Base-by-base conservation (phyloP, 192 early-diverging fungal genomes). In the Allomyces macrogynus region DNA sequence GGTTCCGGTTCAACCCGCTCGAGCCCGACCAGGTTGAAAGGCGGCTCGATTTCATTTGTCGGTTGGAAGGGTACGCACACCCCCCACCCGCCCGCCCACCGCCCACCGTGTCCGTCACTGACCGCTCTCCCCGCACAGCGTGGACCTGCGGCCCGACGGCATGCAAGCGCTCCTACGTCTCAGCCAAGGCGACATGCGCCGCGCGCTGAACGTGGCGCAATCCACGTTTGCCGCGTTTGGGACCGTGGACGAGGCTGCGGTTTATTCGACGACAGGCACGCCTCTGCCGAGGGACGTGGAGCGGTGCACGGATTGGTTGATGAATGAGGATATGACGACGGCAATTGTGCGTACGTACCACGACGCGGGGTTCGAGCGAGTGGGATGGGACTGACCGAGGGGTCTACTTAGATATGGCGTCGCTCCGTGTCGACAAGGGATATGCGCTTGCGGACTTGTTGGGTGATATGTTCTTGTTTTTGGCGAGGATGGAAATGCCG, bases 151-250 rank as follows among this genome's bases (percentile, higher is more conserved):
- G 4, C 73, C 82, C 22, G 84, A 88, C 10, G 94, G 90, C 10
- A 81, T 80, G 64, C 65, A 84, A 24, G 92, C 96, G 22, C 74
- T 99, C n/a, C 71, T 96, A 60, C 80, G 77, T 62, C 72, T 99
- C 0, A 90, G 89, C 0, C 78, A 83, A 60, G 94, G 96, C 23
- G 96, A 99, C 72, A 99, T 99, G 96, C 82, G 96, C 68, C 80
- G 90, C 23, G 89, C 90, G 9, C 76, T 99, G 42, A 99, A 99
- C 73, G 90, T 99, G 54, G 74, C 97, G 60, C 96, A 95, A 74
- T 80, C 93, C 1, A 90, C 88, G 66, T 88, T 92, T 73, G 89
- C 92, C 5, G 91, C 88, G 9, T 93, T 86, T 66, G 78, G 86
- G 62, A 42, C 62, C 3, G 81, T 94, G 14, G 84, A 84, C 68